A percentile compares a stretch with the other conserved stretches of the same genome.
Evolutionary conservation across 2,329 filamentous ascomycete species (phyloP).

Genomic region (Pseudovirgaria hyperparasitica): DNA sequence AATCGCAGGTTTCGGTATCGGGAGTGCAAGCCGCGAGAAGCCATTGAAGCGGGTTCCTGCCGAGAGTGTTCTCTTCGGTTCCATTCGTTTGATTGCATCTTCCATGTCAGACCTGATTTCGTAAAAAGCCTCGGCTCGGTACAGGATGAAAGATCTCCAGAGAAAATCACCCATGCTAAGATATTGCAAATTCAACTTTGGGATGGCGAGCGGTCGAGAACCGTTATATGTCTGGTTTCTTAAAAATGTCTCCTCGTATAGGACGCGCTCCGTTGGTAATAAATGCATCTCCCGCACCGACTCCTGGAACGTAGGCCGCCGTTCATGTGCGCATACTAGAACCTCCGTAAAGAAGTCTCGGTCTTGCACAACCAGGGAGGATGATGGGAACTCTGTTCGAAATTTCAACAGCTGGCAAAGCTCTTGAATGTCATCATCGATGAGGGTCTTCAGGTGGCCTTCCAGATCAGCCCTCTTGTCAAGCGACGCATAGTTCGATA

Average conservation of each 20-base stretch:
- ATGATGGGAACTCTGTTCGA: slow-evolving; percentile 67
- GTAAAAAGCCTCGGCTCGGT: slow-evolving; percentile 85
- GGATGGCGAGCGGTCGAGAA: slow-evolving; percentile 73
- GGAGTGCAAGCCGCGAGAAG: slow-evolving; percentile 82
- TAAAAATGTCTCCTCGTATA: slow-evolving; percentile 69
- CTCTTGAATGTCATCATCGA: slow-evolving; percentile 59
- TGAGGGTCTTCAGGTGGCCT: slow-evolving; percentile 57
- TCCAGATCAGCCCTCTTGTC: slow-evolving; percentile 68
- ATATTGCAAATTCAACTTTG: slow-evolving; percentile 92
- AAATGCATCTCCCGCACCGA: slow-evolving; percentile 55
- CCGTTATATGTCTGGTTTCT: slow-evolving; percentile 82
- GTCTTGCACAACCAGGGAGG: slow-evolving; percentile 49
- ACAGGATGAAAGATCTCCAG: slow-evolving; percentile 86
- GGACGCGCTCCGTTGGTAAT: slow-evolving; percentile 67
- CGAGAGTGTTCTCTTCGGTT: slow-evolving; percentile 56
- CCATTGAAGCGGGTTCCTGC: slow-evolving; percentile 61
- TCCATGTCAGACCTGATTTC: slow-evolving; percentile 87
- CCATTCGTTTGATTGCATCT: slow-evolving; percentile 63
- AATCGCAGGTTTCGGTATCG: slow-evolving; percentile 74
- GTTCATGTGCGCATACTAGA: slow-evolving; percentile 62
- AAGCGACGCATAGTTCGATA: slow-evolving; percentile 87
- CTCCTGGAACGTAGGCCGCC: slow-evolving; percentile 72
- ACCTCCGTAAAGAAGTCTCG: slow-evolving; percentile 58
- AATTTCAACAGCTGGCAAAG: slow-evolving; percentile 64
- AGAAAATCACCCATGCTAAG: slow-evolving; percentile 89